Evolutionary conservation across 805 yeast genomes (phyloP), one percentile per base, ranked within the genome.

Genomic region (Saccharomycopsis sp.): DNA sequence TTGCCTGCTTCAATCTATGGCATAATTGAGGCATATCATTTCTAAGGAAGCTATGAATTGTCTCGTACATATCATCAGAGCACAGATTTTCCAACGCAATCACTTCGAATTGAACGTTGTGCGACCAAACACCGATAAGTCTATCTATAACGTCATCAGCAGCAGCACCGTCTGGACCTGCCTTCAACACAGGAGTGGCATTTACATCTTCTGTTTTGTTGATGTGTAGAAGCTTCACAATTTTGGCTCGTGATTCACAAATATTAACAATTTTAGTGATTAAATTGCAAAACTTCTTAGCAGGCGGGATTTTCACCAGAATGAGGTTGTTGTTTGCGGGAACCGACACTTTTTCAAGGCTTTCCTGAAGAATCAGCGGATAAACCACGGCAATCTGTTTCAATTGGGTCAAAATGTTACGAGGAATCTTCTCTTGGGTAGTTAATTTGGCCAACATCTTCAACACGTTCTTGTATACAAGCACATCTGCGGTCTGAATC

Each of bases 401-500:
- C 61, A 89, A 73, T 52, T 82, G 82, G 2, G 68, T 68, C 35
- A 81, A 67, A n/a, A 84, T 84, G 12, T 78, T 77, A 1, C 72
- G 72, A 1, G 91, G 89, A 3, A 86, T 77, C n/a, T 71, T 73
- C 57, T 73, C 70, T 61, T 83, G 86, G 47, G 84, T 70, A 15
- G 83, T 81, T 58, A 87, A 71, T 25, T 84, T 85, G 2, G 85
- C 78, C 62, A 89, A 70, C 79, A 85, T 78, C 63, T 79, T 80
- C 22, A 85, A 74, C 64, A 81, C 70, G 38, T 76, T 75, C 58
- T 69, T 68, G 70, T 85, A 87, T 71, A 85, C 78, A n/a, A 79
- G 73, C 60, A 78, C 65, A 68, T 90, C 96, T 67, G 90, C 86
- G 53, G 78, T 72, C 35, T 76, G 65, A n/a, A 87, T 77, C 96